These are phyloP conservation scores for Stagonosporopsis chrysanthemi DNA, from an alignment of 2,329 filamentous ascomycete species.

Conservation along the genomic window DNA sequence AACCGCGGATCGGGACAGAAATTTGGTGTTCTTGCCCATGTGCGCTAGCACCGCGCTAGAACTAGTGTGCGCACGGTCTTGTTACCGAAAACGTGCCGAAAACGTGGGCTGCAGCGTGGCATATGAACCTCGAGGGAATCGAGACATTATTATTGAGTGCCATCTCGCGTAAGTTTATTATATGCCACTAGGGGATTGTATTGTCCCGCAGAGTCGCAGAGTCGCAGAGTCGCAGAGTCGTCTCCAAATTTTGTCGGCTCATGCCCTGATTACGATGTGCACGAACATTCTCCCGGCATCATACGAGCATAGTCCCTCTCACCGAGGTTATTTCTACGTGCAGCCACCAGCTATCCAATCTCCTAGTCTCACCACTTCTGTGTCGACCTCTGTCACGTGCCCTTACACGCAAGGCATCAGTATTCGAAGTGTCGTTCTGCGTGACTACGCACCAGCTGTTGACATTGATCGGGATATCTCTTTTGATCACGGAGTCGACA, in stretches of 20 bases:
- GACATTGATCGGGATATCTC: too few species aligned
- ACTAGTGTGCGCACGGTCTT: too few species aligned
- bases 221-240: too few species aligned
- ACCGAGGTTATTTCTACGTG: neutral
- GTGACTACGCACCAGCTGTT: neutral
- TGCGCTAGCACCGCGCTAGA: neutral
- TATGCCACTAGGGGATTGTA: too few species aligned
- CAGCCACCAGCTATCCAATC: neutral
- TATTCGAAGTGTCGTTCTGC: neutral
- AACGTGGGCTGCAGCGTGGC: too few species aligned
- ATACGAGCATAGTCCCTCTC: neutral
- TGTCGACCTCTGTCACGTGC: neutral
- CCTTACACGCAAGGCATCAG: neutral
- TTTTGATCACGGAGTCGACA: neutral
- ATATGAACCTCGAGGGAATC: neutral
- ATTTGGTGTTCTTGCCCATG: neutral
- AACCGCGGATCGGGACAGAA: neutral
- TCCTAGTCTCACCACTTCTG: neutral
- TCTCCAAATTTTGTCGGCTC: too few species aligned
- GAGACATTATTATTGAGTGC: too few species aligned
- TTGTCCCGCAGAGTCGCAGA: too few species aligned
- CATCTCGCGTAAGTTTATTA: too few species aligned
- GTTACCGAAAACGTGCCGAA: neutral
- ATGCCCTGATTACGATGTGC: neutral
- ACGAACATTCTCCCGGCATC: neutral